Percentiles rank a stretch among this genome's conserved stretches.
These are phyloP conservation scores for Lodderomyces elongisporus DNA, from an alignment of 1,139 yeast genomes.

Conservation along the genomic window DNA sequence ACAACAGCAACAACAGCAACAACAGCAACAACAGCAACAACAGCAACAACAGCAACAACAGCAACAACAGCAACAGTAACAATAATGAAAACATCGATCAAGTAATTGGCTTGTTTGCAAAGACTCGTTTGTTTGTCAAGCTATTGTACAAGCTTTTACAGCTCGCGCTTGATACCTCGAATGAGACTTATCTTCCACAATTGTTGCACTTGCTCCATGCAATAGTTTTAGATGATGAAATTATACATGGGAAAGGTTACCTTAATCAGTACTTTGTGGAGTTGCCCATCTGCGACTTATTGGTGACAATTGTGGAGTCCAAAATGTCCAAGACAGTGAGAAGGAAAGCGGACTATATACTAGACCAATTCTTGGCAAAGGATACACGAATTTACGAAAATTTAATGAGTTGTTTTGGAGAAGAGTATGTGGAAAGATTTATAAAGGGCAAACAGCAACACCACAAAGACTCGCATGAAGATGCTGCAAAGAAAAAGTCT, in stretches of 20 bases:
- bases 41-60: neutral
- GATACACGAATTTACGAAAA: constrained; percentile 48
- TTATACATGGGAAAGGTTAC: constrained; percentile 30
- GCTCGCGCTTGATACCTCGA: constrained; percentile 45
- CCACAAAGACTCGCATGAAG: constrained; percentile 19
- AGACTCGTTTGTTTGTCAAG: constrained; percentile 50
- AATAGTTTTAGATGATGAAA: constrained; percentile 51
- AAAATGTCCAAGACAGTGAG: constrained; percentile 45
- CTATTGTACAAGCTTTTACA: constrained; percentile 53
- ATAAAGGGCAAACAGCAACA: constrained; percentile 36
- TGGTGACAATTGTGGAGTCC: constrained; percentile 48
- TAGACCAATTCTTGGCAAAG: constrained; percentile 45
- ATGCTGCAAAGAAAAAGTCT: constrained; percentile 27
- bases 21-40: neutral
- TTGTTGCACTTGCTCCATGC: constrained; percentile 68
- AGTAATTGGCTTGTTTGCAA: constrained; percentile 47
- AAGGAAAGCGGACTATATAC: constrained; percentile 51
- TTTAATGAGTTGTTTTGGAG: constrained; percentile 55
- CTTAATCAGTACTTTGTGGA: constrained; percentile 44
- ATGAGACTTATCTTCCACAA: constrained; percentile 51
- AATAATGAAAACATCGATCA: constrained; percentile 24
- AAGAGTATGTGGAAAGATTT: constrained; percentile 43
- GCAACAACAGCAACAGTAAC: neutral
- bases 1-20: neutral
- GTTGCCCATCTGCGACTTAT: constrained; percentile 52